These are phyloP conservation scores for Phyllosticta capitalensis DNA, from an alignment of 2,329 filamentous ascomycete genomes.

Conservation along the genomic window DNA sequence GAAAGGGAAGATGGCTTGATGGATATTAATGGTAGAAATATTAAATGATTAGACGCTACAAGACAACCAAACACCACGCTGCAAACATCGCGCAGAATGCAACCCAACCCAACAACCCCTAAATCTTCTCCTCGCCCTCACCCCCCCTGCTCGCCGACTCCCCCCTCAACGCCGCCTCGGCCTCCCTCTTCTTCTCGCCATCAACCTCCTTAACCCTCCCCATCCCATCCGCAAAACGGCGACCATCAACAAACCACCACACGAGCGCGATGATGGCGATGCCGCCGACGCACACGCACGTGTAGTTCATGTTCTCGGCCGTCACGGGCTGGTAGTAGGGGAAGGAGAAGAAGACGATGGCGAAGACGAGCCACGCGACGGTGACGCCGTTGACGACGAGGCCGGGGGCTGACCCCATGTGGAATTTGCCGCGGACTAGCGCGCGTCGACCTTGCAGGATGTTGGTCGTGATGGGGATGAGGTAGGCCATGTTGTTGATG, in stretches of 20 bases:
- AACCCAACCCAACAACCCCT: not conserved
- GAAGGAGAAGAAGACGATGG: conserved; percentile 38
- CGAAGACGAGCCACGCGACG: conserved; percentile 20
- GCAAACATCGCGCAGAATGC: too few relatives aligned
- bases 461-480: conserved; percentile 7
- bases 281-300: conserved; percentile 38
- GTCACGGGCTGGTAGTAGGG: conserved; percentile 33
- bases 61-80: too few relatives aligned
- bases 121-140: not conserved
- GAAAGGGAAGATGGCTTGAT: too few relatives aligned
- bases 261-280: conserved; percentile 28
- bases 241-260: conserved; percentile 38
- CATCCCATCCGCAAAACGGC: conserved; percentile 31
- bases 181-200: conserved; percentile 1
- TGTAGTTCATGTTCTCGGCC: conserved; percentile 40
- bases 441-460: conserved; percentile 1
- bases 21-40: too few relatives aligned
- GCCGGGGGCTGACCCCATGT: conserved; percentile 6
- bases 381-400: not conserved
- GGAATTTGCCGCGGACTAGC: conserved; percentile 4
- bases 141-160: not conserved
- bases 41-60: too few relatives aligned
- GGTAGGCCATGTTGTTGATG: conserved; percentile 10
- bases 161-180: conserved; percentile 4
- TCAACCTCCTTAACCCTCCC: conserved; percentile 16